Conservation (phyloP, 495 filamentous ascomycete species). For the Penicillium salamii region DNA sequence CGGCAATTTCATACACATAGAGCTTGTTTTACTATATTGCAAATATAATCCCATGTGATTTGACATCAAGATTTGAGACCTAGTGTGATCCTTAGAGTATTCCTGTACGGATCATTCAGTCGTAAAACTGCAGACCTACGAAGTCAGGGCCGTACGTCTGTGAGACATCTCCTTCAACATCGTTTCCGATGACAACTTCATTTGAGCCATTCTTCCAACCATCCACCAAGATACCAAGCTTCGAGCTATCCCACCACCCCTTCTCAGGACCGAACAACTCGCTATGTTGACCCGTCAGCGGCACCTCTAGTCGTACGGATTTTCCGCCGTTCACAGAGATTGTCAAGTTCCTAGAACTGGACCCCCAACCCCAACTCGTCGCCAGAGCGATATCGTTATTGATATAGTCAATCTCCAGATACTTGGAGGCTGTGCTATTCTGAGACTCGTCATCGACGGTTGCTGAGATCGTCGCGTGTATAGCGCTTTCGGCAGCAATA, state of each 20-base stretch:
- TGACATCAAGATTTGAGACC: too few species aligned
- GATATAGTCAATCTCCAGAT: slow-evolving; percentile 46
- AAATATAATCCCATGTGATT: slow-evolving; percentile 1
- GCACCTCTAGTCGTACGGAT: slow-evolving; percentile 45
- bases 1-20: neutral
- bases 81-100: too few species aligned
- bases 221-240: slow-evolving; percentile 38
- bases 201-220: slow-evolving; percentile 44
- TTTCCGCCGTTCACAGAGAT: slow-evolving; percentile 38
- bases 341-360: slow-evolving; percentile 47
- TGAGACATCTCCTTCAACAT: slow-evolving; percentile 22
- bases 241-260: slow-evolving; percentile 49
- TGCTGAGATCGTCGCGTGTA: slow-evolving; percentile 22
- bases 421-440: slow-evolving; percentile 24
- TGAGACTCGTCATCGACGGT: slow-evolving; percentile 4
- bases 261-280: slow-evolving; percentile 41
- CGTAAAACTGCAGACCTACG: slow-evolving; percentile 28
- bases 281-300: slow-evolving; percentile 44
- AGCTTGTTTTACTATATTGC: neutral
- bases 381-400: slow-evolving; percentile 51
- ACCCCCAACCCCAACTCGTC: slow-evolving; percentile 38
- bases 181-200: slow-evolving; percentile 40
- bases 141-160: slow-evolving; percentile 41
- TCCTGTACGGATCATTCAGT: too few species aligned
- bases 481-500: slow-evolving; percentile 22